phyloP scores from a whole-genome alignment of 768 basidiomycete genomes.

The Goffeauzyma gilvescens region DNA sequence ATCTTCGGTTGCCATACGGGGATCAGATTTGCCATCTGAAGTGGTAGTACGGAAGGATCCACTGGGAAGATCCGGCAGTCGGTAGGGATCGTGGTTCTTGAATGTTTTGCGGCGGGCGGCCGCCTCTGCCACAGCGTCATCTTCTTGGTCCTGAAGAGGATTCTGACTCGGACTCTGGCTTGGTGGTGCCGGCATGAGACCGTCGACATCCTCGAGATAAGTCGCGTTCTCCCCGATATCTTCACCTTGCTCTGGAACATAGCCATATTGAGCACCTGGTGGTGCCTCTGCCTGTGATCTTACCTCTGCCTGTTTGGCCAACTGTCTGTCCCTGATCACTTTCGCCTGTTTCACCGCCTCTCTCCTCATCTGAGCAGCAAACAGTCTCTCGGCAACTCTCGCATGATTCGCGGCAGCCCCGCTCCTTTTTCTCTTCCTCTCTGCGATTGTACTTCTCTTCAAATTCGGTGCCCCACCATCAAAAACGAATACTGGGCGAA shows the following conservation, averaged over 20 bases:
- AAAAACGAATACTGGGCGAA: slow-evolving; percentile 96
- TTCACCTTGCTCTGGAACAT: slow-evolving; percentile 35
- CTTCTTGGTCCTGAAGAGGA: slow-evolving; percentile 36
- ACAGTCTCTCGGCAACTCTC: slow-evolving; percentile 71
- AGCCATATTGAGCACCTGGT: slow-evolving; percentile 4
- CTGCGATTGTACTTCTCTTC: slow-evolving; percentile 74
- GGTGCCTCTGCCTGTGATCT: neutral
- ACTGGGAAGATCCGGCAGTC: slow-evolving; percentile 52
- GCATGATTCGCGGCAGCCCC: slow-evolving; percentile 73
- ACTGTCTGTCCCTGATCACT: slow-evolving; percentile 12
- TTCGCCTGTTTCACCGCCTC: slow-evolving; percentile 54
- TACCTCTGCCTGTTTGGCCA: neutral
- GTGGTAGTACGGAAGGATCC: slow-evolving; percentile 38
- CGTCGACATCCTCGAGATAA: slow-evolving; percentile 67
- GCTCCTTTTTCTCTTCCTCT: slow-evolving; percentile 72
- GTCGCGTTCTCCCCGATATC: slow-evolving; percentile 53
- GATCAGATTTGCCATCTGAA: slow-evolving; percentile 58
- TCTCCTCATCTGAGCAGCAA: slow-evolving; percentile 80
- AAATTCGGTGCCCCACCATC: slow-evolving; percentile 86
- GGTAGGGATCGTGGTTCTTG: slow-evolving; percentile 56
- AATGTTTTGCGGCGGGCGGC: slow-evolving; percentile 35
- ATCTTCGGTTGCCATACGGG: slow-evolving; percentile 85
- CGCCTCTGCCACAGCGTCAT: slow-evolving; percentile 19
- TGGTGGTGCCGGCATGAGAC: neutral
- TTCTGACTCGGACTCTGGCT: neutral